These are phyloP conservation scores for Aspergillus pseudoterreus DNA, from an alignment of 2,329 filamentous ascomycete species.

Conservation along the genomic window DNA sequence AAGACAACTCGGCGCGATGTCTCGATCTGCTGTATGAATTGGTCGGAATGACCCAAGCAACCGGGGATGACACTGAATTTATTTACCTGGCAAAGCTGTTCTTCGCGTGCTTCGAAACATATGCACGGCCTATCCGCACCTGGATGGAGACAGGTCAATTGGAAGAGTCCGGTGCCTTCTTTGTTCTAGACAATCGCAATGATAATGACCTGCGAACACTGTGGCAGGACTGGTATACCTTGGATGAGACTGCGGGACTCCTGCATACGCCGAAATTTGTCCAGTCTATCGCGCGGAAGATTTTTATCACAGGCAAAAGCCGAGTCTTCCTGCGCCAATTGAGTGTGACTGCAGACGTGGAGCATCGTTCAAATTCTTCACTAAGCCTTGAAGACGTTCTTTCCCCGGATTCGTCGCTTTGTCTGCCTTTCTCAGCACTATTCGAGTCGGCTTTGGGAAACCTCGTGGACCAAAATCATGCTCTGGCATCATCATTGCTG, in stretches of 20 bases:
- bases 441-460: constrained; percentile 67
- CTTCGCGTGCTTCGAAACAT: constrained; percentile 76
- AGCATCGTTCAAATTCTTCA: constrained; percentile 33
- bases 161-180: constrained; percentile 62
- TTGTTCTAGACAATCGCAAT: constrained; percentile 60
- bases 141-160: constrained; percentile 85
- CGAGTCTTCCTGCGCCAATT: constrained; percentile 77
- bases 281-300: constrained; percentile 62
- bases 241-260: constrained; percentile 56
- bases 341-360: constrained; percentile 39
- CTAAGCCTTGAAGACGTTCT: constrained; percentile 27
- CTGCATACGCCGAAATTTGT: constrained; percentile 73
- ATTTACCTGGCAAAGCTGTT: constrained; percentile 65
- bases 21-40: constrained; percentile 74
- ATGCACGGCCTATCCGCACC: constrained; percentile 70
- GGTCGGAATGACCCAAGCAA: constrained; percentile 65
- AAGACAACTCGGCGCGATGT: constrained; percentile 62
- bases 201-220: constrained; percentile 59
- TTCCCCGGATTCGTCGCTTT: constrained; percentile 37
- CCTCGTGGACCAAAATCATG: constrained; percentile 76
- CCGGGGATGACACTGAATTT: constrained; percentile 61
- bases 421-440: constrained; percentile 56
- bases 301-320: constrained; percentile 86
- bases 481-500: constrained; percentile 64
- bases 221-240: constrained; percentile 71